Evolutionary conservation across 164 flowering plant genomes (phyloP), one percentile per base, ranked within the genome.

Genomic region (Chimonanthus praecox): DNA sequence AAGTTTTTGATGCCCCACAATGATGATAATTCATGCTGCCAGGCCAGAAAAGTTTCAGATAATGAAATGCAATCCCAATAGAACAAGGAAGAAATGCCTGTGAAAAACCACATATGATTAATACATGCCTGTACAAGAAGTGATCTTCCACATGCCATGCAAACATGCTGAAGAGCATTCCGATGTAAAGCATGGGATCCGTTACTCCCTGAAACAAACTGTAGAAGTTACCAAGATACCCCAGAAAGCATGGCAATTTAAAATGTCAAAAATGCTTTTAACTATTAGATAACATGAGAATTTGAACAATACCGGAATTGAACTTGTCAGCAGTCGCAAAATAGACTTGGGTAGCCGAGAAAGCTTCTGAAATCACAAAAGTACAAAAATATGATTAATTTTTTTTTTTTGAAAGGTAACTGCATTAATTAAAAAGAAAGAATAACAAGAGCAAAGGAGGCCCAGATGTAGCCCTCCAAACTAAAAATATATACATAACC

Each of bases 131-230:
- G 78, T 95, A 95, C 81, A 95, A 72, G 81, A 90, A 90, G 84
- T 95, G 99, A 80, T 96, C 99, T 81, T 96, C 99, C 73, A 96
- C 99, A 76, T 96, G 99, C 99, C 99, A 96, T 69, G 99, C 99
- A 88, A 96, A 94, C 91, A 92, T 83, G 78, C 99, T 96, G 76
- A 96, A 94, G 50, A 96, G 85, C 99, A 96, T 95, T 64, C 98
- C 99, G 76, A 95, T 95, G 82, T 95, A 95, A 68, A 95, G 94
- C 99, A 95, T 95, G 61, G 99, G 99, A 64, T 93, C 98, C 47
- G 98, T 94, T 73, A 94, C 95, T 74, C 99, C 99, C 99, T 95
- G 88, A 58, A 77, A 87, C 43, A 70, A 75, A 67, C 4, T 33
- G 7, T n/a, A 66, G 3, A 33, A 33, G 49, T 66, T 66, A 66